Conservation (phyloP, 306 rosid genomes). For the Nissolia schottii region DNA sequence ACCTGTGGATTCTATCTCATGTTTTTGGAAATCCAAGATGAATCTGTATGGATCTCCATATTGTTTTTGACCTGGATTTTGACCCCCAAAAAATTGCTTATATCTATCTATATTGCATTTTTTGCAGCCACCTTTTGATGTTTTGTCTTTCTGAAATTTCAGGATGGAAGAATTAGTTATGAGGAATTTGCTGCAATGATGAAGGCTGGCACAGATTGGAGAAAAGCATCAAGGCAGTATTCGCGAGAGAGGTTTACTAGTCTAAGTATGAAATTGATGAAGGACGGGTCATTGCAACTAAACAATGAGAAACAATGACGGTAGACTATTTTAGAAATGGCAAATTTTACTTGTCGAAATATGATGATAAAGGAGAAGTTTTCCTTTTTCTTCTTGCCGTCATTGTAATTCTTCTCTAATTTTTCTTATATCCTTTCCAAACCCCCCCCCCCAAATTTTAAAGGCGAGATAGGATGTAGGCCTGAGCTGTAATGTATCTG, state of each 20-base stretch:
- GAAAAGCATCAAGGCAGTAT: constrained; percentile 89
- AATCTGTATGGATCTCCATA: not conserved
- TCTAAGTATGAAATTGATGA: constrained; percentile 61
- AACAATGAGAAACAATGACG: constrained; percentile 17
- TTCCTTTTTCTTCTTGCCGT: constrained; percentile 9
- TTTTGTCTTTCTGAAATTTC: constrained; percentile 9
- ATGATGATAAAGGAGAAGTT: constrained; percentile 17
- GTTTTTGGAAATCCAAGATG: not conserved
- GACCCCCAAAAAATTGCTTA: not conserved
- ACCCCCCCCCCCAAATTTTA: constrained; percentile 13
- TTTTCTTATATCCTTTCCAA: constrained; percentile 5
- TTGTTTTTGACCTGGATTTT: not conserved
- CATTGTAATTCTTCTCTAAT: constrained; percentile 17
- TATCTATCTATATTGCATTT: not conserved
- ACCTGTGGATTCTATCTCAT: not conserved
- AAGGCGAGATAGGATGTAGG: constrained; percentile 31
- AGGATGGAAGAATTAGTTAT: constrained; percentile 91
- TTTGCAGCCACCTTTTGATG: not conserved
- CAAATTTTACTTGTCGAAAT: constrained; percentile 12
- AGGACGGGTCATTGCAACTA: constrained; percentile 59
- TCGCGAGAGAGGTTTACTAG: constrained; percentile 76
- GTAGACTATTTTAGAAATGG: constrained; percentile 27
- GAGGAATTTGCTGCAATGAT: constrained; percentile 87
- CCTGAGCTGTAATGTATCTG: constrained; percentile 20
- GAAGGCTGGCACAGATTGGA: constrained; percentile 96